Evolutionary conservation across 1,284 basidiomycete species (phyloP).

Genomic region (Ustilago nuda): DNA sequence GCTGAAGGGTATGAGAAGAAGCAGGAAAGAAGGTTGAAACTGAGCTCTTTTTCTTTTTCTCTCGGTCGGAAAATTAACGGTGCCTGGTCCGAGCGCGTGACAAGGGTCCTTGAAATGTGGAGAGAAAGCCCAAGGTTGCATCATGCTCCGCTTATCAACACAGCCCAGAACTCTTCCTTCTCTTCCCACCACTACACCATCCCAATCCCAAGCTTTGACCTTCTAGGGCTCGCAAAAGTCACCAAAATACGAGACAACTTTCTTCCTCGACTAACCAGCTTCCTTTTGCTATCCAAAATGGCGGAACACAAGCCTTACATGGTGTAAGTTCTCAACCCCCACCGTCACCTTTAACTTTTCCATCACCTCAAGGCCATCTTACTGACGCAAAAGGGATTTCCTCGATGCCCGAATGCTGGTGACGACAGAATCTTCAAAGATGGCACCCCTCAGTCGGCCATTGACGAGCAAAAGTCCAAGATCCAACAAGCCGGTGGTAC

Average conservation of each 20-base stretch:
- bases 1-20: conserved; percentile 1
- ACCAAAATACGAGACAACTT: conserved; percentile 21
- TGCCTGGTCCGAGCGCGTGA: conserved; percentile 25
- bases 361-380: too few relatives aligned
- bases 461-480: conserved; percentile 54
- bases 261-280: conserved; percentile 11
- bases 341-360: background rate
- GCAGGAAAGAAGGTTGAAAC: background rate
- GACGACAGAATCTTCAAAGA: conserved; percentile 59
- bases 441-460: conserved; percentile 40
- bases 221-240: background rate
- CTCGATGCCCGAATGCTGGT: background rate
- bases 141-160: conserved; percentile 10
- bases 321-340: conserved; percentile 42
- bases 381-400: background rate
- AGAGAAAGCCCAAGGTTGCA: conserved; percentile 7
- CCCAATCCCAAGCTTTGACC: background rate
- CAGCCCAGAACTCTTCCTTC: background rate
- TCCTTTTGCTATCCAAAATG: conserved; percentile 38
- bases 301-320: conserved; percentile 57
- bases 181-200: conserved; percentile 4
- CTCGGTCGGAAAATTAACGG: background rate
- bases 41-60: background rate
- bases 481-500: conserved; percentile 55
- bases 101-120: conserved; percentile 12